A percentile compares a stretch with the other conserved stretches of the same genome.
Conservation (phyloP, 2,329 filamentous ascomycete species). For the Ophiostoma sp. region DNA sequence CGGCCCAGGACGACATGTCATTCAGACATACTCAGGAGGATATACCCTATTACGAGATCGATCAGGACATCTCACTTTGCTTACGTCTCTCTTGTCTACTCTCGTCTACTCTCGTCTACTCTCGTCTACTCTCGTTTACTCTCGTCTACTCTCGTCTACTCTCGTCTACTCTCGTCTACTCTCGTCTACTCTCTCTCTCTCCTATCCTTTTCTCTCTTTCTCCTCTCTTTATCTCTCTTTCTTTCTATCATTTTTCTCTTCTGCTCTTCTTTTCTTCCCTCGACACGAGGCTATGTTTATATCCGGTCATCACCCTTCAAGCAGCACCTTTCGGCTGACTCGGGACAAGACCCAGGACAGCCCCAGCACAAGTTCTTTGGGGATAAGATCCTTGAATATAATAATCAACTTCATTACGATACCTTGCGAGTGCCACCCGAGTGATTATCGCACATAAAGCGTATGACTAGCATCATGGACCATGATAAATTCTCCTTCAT, state of each 20-base stretch:
- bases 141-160: background rate
- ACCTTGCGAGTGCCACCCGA: background rate
- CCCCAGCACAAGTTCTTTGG: too few relatives aligned
- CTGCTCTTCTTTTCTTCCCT: background rate
- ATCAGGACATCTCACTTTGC: background rate
- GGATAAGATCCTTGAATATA: background rate
- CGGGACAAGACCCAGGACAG: background rate
- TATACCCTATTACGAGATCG: conserved; percentile 13
- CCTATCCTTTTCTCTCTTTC: background rate
- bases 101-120: background rate
- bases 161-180: background rate
- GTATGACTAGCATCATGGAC: too few relatives aligned
- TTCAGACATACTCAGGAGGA: conserved; percentile 3
- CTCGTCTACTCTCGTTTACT: too few relatives aligned
- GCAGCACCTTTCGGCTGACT: background rate
- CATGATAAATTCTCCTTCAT: too few relatives aligned
- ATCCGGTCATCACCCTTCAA: background rate
- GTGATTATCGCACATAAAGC: background rate
- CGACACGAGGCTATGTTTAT: background rate
- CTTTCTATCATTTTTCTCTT: background rate
- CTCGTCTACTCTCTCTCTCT: background rate
- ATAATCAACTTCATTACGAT: background rate
- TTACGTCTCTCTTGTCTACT: background rate
- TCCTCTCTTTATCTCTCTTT: background rate
- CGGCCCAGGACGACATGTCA: conserved; percentile 8